Base-by-base conservation (phyloP, 1,284 basidiomycete species). In the Ceratobasidium sp. region DNA sequence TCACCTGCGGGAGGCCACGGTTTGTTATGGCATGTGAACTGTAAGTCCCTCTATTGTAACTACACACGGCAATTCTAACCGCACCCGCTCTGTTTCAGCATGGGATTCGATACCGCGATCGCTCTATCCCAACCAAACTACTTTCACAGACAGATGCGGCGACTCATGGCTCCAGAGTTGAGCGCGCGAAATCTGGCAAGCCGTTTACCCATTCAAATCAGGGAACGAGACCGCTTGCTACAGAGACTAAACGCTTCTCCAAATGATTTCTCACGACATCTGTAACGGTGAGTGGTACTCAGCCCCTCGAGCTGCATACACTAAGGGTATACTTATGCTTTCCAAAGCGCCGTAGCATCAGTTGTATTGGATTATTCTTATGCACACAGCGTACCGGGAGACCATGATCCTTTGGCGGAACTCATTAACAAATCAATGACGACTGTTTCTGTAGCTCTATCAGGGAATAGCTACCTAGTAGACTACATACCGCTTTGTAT, bases 21-120 rank as follows among this genome's bases (percentile, higher is more conserved):
- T 71, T 71, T 33, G 69, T 71, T 13, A 71, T 71, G 69, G 69
- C 69, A 44, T 71, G 69, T 26, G 69, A 71, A 56, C 69, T 71
- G 69, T 71, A 26, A 71, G 69, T 18, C 33, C n/a, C n/a, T 13
- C 15, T 42, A 40, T 33, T 40, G 13, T 39, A 9, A 20, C 28
- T 63, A 28, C n/a, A 13, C 28, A 20, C n/a, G n/a, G 23, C 10
- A 7, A 23, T 33, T 33, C 33, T 63, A 12, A 63, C 51, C 6
- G 18, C 51, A 18, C 18, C 40, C n/a, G 39, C 18, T 39, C 42
- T 40, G 44, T 20, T 60, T 60, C 20, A 71, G 69, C 20, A 71
- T 71, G 55, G 69, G 69, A 13, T 71, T 71, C 20, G 55, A 71
- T 23, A 71, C 69, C 39, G 69, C 69, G 23, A 71, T 55, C 26